Evolutionary conservation across 192 early-diverging fungal genomes (phyloP).

Genomic region (Funneliformis mosseae): DNA sequence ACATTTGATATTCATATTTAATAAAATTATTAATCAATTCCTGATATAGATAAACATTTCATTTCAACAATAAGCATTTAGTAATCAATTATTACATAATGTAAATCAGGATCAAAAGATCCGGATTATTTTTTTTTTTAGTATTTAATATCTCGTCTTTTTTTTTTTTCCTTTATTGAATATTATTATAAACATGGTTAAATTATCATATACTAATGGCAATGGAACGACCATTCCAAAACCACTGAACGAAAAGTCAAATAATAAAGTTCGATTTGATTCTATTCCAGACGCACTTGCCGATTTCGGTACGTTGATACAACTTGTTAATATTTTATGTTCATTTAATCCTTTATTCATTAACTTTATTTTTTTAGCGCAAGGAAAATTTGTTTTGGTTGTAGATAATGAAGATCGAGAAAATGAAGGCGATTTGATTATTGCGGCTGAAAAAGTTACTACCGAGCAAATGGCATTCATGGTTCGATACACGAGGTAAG

Average conservation of each 20-base stretch:
- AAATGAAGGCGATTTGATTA: slow-evolving; percentile 98
- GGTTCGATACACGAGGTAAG: slow-evolving; percentile 89
- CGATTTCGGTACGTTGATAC: slow-evolving; percentile 58
- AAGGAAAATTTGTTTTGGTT: slow-evolving; percentile 86
- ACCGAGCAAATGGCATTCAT: slow-evolving; percentile 94
- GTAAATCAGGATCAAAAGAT: too few relatives aligned
- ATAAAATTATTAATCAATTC: too few relatives aligned
- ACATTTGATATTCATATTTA: too few relatives aligned
- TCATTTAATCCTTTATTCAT: neutral
- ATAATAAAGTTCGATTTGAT: slow-evolving; percentile 51
- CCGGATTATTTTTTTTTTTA: too few relatives aligned
- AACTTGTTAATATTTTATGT: neutral
- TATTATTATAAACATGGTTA: neutral
- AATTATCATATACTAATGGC: neutral
- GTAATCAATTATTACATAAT: too few relatives aligned
- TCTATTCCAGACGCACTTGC: slow-evolving; percentile 66
- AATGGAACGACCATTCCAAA: neutral
- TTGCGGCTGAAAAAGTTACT: slow-evolving; percentile 92
- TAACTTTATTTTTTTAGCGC: slow-evolving; percentile 46
- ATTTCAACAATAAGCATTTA: too few relatives aligned
- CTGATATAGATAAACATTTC: too few relatives aligned
- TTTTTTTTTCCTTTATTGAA: neutral
- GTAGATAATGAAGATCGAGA: slow-evolving; percentile 99
- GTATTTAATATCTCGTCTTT: neutral
- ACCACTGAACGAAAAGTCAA: neutral